Evolutionary conservation across 805 yeast genomes (phyloP), one percentile per base, ranked within the genome.

Genomic region (Ogataea glucozyma): DNA sequence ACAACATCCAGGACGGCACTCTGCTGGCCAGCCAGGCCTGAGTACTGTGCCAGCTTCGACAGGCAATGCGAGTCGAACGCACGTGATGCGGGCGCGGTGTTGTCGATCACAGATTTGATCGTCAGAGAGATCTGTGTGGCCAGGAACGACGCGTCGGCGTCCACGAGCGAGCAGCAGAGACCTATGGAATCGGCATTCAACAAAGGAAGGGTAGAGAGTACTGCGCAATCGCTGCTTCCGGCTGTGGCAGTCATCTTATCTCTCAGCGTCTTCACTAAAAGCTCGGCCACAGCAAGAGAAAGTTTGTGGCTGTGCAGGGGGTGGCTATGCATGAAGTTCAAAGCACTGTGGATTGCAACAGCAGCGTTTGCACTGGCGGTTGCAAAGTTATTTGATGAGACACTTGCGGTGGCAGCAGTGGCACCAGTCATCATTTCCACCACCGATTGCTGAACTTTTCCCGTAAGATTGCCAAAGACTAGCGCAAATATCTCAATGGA

Each of bases 371-470:
- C 69, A 1, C 73, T 62, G 7, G 84, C 70, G 0, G 90, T 86
- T 22, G 56, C 59, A n/a, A n/a, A n/a, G n/a, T n/a, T n/a, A n/a
- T n/a, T n/a, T n/a, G n/a, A n/a, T n/a, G n/a, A n/a, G n/a, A n/a
- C n/a, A n/a, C n/a, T n/a, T n/a, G n/a, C n/a, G n/a, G n/a, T n/a
- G n/a, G n/a, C n/a, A n/a, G n/a, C n/a, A n/a, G n/a, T n/a, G n/a
- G n/a, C n/a, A n/a, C n/a, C n/a, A n/a, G n/a, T n/a, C 48, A 93
- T 64, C 41, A 82, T 86, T 55, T 91, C 97, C 16, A 93, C 63
- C n/a, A 93, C 71, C 1, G 97, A 88, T 44, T 84, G 82, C 56
- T 91, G 97, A 40, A 93, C 85, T 48, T 88, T 86, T 4, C 78
- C 65, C 6, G 90, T 79, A 51, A 91, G 74, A 44, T 72, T 69